Base-by-base conservation (phyloP, 140 eudicot species). In the Senecio squalidus region DNA sequence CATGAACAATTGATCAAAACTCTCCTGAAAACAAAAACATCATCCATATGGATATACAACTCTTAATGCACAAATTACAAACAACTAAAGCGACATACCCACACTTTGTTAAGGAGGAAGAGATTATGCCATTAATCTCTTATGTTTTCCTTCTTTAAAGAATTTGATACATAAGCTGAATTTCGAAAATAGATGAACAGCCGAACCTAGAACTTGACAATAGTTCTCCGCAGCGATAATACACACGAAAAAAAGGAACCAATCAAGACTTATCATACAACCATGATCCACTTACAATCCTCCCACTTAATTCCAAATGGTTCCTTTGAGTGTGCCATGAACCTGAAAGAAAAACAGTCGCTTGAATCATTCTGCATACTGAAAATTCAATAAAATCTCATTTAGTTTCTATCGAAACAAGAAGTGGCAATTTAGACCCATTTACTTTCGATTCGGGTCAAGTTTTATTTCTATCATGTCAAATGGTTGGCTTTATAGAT, bases 71-170 rank as follows among this genome's bases (percentile, higher is more conserved):
- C 17, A 27, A 26, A 51, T 2, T 51, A 51, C 33, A 46, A 62
- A 24, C 58, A 46, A 21, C 33, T n/a, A 13, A 46, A 4, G 11
- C 31, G 15, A 26, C 39, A n/a, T 15, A 18, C 56, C 20, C 29
- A 10, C 14, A 0, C 20, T 6, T 62, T 46, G 33, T n/a, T 46
- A 47, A 9, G 5, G n/a, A 26, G 33, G 20, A 18, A 43, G 4
- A 9, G 31, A 11, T 11, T 13, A 3, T 21, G 26, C 2, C 57
- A 62, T 29, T 44, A 6, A 45, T 22, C 39, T 14, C 9, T 56
- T n/a, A 1, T 13, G 28, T 56, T 56, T 56, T 15, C 68, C 43
- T 47, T 29, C 68, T 15, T 26, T 13, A 28, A 46, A 43, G 28
- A 31, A 30, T n/a, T 14, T 20, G 31, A 20, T 14, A 30, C 25